These are phyloP conservation scores for Beauveria medogensis DNA, from an alignment of 2,329 filamentous ascomycete genomes.

Conservation along the genomic window DNA sequence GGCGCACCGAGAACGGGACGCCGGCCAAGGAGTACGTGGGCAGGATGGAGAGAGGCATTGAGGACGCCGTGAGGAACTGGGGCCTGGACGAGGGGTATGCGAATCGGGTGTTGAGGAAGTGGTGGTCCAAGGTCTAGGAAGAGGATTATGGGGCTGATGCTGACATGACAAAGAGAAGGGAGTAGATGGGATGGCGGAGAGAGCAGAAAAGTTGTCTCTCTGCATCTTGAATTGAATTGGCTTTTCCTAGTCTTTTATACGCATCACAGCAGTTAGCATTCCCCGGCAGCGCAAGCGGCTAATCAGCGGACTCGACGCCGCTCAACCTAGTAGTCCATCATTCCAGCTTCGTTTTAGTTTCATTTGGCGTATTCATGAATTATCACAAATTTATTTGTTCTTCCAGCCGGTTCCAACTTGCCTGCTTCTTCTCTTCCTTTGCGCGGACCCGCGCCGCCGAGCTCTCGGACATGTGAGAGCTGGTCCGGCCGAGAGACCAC, in stretches of 20 bases:
- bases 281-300: not conserved
- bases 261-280: not conserved
- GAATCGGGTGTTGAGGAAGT: conserved; percentile 43
- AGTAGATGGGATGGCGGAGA: too few relatives aligned
- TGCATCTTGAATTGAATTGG: not conserved
- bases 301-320: conserved; percentile 54
- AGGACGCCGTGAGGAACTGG: conserved; percentile 45
- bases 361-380: too few relatives aligned
- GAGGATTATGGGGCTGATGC: too few relatives aligned
- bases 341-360: not conserved
- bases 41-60: conserved; percentile 56
- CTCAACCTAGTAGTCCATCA: conserved; percentile 28
- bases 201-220: too few relatives aligned
- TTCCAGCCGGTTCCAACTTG: too few relatives aligned
- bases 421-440: not conserved
- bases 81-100: conserved; percentile 51
- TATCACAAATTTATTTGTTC: too few relatives aligned
- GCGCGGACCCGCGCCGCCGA: not conserved
- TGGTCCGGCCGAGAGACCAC: not conserved
- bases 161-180: too few relatives aligned
- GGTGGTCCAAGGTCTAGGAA: conserved; percentile 17
- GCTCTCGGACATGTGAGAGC: not conserved
- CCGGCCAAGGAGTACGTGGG: conserved; percentile 51
- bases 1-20: conserved; percentile 27
- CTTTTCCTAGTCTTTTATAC: not conserved